These are phyloP conservation scores for Colletotrichum scovillei DNA, from an alignment of 2,329 filamentous ascomycete genomes.

Conservation along the genomic window DNA sequence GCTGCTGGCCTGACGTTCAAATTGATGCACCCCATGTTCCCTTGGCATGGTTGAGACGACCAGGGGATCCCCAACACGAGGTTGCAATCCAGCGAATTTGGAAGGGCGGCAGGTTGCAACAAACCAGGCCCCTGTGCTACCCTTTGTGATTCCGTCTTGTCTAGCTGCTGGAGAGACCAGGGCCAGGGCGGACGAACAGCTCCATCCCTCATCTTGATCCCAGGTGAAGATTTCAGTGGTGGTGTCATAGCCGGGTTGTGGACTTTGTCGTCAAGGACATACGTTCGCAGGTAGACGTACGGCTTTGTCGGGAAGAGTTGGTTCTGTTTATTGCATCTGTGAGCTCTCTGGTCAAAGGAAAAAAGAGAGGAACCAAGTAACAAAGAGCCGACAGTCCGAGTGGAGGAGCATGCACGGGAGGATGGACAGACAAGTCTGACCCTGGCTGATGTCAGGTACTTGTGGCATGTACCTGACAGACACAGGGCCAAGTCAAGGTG, in stretches of 20 bases:
- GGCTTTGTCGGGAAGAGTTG: conserved; percentile 2
- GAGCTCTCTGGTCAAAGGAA: conserved; percentile 9
- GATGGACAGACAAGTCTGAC: not conserved
- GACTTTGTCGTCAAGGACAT: not conserved
- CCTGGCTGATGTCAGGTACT: conserved; percentile 25
- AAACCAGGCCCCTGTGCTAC: conserved; percentile 10
- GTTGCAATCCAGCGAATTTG: conserved; percentile 20
- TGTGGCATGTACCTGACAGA: conserved; percentile 2
- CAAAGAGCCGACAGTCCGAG: not conserved
- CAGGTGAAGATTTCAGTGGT: not conserved
- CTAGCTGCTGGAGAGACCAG: conserved; percentile 4
- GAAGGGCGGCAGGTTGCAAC: conserved; percentile 8
- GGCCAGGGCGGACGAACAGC: conserved; percentile 15
- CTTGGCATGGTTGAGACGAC: conserved; percentile 15
- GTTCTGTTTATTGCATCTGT: conserved; percentile 9
- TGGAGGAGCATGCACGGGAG: conserved; percentile 9
- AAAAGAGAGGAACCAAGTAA: conserved; percentile 12
- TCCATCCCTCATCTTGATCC: conserved; percentile 27
- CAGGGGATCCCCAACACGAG: conserved; percentile 29
- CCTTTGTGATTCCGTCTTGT: conserved; percentile 22
- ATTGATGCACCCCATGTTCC: conserved; percentile 26
- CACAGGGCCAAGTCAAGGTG: conserved; percentile 15
- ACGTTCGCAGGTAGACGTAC: conserved; percentile 5
- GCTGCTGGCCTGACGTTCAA: conserved; percentile 19
- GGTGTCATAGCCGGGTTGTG: not conserved